Base-by-base conservation (phyloP, 768 basidiomycete species). In the Pluteus cervinus region DNA sequence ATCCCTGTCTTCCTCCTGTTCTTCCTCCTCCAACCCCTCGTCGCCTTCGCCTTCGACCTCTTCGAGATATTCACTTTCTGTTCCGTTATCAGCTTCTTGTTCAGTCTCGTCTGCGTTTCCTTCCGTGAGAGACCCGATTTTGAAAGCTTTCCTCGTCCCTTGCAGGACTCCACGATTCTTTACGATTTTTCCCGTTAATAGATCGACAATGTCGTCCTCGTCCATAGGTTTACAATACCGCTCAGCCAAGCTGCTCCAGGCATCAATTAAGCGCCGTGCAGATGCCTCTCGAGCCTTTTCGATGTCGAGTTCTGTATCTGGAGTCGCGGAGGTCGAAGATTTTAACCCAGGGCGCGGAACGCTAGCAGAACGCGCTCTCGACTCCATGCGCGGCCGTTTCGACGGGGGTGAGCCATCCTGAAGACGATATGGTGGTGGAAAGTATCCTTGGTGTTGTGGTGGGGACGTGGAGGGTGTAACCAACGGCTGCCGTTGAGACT, bases 201-300 rank as follows among this genome's bases (percentile, higher is more conserved):
- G 60, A 50, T 88, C 81, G 22, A 89, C 66, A 31, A 88, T 79
- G 54, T 90, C 86, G 55, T 89, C 86, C 50, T 88, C 79, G 46
- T 85, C 82, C 25, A 86, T 60, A 29, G 70, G 68, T 35, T 74
- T 69, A 23, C 72, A 68, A 52, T 87, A 82, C 17, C 82, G 73
- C 33, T 81, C 75, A 3, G 74, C 84, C 3, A 89, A 73, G 36
- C 73, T 66, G 18, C 73, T 65, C 86, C 86, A 87, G 10, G 74
- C 62, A 46, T 73, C 69, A 16, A 76, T 60, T 24, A 87, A 62
- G 3, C 79, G 76, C 47, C 65, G 57, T 4, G 69, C 65, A 0
- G 75, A 75, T 6, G 72, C 79, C 37, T 75, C 66, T 29, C 81
- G 67, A 24, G 75, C 76, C 24, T 70, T 66, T 36, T 75, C 57